Percentiles rank a stretch among this genome's conserved stretches.
Evolutionary conservation across 129 eudicot species (phyloP).

Genomic region (Chrysanthemum lavandulifolium): DNA sequence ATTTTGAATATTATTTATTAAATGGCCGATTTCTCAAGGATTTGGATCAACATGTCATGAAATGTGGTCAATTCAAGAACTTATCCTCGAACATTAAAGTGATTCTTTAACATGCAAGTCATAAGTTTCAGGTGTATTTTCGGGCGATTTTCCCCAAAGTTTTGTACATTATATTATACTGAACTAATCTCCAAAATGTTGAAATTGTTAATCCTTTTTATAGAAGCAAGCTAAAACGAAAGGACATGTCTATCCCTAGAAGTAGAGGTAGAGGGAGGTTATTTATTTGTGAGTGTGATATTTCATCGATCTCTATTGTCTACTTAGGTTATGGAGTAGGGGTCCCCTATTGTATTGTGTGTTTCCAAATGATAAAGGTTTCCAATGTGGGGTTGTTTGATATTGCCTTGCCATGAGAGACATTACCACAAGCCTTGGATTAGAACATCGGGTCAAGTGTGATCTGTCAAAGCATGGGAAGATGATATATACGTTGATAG

Average conservation of each 20-base stretch:
- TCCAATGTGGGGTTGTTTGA: constrained; percentile 30
- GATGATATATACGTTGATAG: constrained; percentile 30
- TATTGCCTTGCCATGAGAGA: constrained; percentile 24
- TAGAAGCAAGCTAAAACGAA: not conserved
- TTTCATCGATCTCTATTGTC: constrained; percentile 10
- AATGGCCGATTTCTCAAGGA: too few species aligned
- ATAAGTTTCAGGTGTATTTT: too few species aligned
- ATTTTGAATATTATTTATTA: too few species aligned
- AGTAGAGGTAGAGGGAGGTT: constrained; percentile 10
- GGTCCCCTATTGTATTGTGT: constrained; percentile 28
- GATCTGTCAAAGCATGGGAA: constrained; percentile 39
- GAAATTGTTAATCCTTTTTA: not conserved
- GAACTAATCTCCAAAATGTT: not conserved
- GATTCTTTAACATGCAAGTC: too few species aligned
- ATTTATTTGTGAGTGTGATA: constrained; percentile 19
- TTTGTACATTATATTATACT: not conserved
- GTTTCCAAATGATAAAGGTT: constrained; percentile 22
- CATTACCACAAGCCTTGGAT: constrained; percentile 34
- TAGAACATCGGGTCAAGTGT: constrained; percentile 23
- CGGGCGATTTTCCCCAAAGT: too few species aligned
- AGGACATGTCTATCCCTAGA: constrained; percentile 24
- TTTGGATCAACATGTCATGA: too few species aligned
- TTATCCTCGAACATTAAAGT: too few species aligned
- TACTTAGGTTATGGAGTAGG: constrained; percentile 33
- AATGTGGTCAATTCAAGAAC: too few species aligned